Conservation (phyloP, 2,329 filamentous ascomycete species). For the Laburnicola sp. region DNA sequence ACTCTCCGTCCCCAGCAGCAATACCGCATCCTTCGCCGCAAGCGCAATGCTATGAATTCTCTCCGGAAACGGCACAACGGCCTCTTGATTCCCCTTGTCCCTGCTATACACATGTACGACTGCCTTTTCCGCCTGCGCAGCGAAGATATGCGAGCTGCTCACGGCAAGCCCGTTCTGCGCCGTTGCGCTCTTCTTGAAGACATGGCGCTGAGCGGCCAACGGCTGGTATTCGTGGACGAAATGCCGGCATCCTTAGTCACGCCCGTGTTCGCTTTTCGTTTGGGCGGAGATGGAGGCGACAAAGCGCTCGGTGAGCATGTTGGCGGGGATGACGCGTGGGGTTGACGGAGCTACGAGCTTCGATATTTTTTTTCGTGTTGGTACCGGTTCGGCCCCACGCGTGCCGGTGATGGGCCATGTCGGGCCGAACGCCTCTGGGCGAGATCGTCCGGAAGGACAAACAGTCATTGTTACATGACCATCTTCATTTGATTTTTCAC, state of each 20-base stretch:
- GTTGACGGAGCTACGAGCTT: conserved; percentile 9
- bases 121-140: conserved; percentile 87
- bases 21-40: conserved; percentile 66
- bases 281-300: conserved; percentile 53
- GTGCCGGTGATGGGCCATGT: conserved; percentile 3
- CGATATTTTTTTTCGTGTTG: conserved; percentile 16
- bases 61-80: conserved; percentile 84
- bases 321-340: conserved; percentile 10
- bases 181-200: conserved; percentile 92
- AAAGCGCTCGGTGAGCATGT: conserved; percentile 57
- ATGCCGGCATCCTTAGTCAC: conserved; percentile 79
- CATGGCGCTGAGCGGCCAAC: conserved; percentile 69
- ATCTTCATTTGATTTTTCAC: too few relatives aligned
- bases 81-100: conserved; percentile 82
- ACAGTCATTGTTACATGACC: too few relatives aligned
- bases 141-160: conserved; percentile 81
- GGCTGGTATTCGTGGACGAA: conserved; percentile 84
- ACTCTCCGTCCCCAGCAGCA: conserved; percentile 80
- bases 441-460: too few relatives aligned
- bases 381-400: neutral
- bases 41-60: conserved; percentile 77
- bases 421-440: conserved; percentile 10
- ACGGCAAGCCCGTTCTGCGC: conserved; percentile 77
- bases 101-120: conserved; percentile 91
- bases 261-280: conserved; percentile 49